Conservation (phyloP, 2,329 filamentous ascomycete genomes). For the Pseudogymnoascus sp. region DNA sequence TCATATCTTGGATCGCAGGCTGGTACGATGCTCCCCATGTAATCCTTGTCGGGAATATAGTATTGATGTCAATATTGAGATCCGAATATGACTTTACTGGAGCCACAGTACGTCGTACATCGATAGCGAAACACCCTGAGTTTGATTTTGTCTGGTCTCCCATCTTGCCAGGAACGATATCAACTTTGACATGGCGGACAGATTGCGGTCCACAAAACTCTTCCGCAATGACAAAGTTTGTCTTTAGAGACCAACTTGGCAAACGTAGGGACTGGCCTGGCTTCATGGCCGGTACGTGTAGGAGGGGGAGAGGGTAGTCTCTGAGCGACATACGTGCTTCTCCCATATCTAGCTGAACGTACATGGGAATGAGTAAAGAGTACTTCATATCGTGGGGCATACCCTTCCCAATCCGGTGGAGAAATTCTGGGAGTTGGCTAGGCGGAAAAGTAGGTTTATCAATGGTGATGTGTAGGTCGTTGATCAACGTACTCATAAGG, state of each 20-base stretch:
- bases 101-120: constrained; percentile 83
- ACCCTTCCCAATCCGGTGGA: constrained; percentile 89
- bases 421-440: constrained; percentile 70
- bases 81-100: constrained; percentile 96
- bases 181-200: constrained; percentile 69
- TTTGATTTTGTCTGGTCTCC: constrained; percentile 46
- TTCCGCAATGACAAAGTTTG: constrained; percentile 93
- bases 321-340: constrained; percentile 80
- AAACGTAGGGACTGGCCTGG: constrained; percentile 70
- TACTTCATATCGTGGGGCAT: constrained; percentile 92
- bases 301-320: constrained; percentile 85
- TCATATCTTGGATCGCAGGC: constrained; percentile 97
- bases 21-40: constrained; percentile 98
- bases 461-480: constrained; percentile 74
- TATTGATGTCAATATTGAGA: constrained; percentile 87
- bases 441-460: constrained; percentile 92
- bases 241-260: constrained; percentile 74
- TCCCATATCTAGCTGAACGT: constrained; percentile 79
- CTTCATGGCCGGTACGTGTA: constrained; percentile 82
- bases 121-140: constrained; percentile 66
- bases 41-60: constrained; percentile 80
- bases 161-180: constrained; percentile 66
- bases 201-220: constrained; percentile 79
- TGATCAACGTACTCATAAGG: constrained; percentile 71
- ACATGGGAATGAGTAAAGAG: constrained; percentile 81